Percentiles rank a stretch among this genome's conserved stretches.
These are phyloP conservation scores for Neonothopanus nambi DNA, from an alignment of 1,284 basidiomycete genomes.

Conservation along the genomic window DNA sequence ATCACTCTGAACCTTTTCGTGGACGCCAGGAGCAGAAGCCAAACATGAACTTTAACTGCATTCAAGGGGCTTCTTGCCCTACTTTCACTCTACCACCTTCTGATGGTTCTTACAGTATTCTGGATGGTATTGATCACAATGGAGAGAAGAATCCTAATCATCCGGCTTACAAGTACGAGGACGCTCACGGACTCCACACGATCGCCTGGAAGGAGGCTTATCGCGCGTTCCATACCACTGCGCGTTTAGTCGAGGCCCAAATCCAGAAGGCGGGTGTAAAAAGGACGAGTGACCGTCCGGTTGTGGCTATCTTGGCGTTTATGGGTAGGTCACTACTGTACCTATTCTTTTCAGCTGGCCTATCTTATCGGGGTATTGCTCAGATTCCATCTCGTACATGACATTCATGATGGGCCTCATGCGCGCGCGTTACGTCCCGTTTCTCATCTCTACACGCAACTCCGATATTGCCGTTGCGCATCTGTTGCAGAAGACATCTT, in stretches of 20 bases:
- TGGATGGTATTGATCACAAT: no score
- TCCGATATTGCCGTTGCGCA: constrained; percentile 20
- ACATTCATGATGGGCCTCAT: constrained; percentile 21
- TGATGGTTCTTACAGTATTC: no score
- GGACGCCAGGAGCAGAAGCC: no score
- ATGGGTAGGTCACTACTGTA: constrained; percentile 21
- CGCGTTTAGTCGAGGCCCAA: neutral
- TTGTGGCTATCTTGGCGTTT: constrained; percentile 24
- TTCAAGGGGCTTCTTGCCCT: no score
- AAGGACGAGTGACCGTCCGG: neutral
- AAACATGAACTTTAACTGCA: no score
- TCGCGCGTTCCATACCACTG: neutral
- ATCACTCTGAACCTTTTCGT: no score
- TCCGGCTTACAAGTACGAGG: no score
- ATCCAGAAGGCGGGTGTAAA: no score
- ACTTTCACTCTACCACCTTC: no score
- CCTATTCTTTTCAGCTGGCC: neutral
- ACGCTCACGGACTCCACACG: neutral
- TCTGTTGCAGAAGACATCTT: constrained; percentile 11
- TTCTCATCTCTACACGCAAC: constrained; percentile 27
- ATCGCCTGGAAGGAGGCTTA: neutral
- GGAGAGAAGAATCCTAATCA: no score
- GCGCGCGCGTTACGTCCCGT: constrained; percentile 20
- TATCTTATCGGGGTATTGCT: no score
- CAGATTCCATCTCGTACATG: constrained; percentile 23